Percentiles rank a stretch among this genome's conserved stretches.
These are phyloP conservation scores for Tephrocybe rancida DNA, from an alignment of 768 basidiomycete species.

Conservation along the genomic window DNA sequence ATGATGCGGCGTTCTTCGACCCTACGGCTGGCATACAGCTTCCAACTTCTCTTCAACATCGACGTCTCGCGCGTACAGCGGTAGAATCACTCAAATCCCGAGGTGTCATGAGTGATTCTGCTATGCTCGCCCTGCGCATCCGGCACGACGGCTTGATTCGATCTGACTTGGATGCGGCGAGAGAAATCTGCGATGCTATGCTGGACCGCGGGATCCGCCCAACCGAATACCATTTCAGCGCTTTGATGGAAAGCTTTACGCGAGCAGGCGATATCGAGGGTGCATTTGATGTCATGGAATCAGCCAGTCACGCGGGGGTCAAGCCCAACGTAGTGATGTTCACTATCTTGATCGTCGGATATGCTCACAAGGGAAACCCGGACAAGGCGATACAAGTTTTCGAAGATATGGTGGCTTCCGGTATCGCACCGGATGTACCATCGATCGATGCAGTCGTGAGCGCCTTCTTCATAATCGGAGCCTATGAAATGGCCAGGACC, in stretches of 20 bases:
- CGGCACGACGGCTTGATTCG: conserved; percentile 58
- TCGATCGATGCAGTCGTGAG: conserved; percentile 72
- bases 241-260: conserved; percentile 77
- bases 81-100: conserved; percentile 48
- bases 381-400: conserved; percentile 56
- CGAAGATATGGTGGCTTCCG: conserved; percentile 60
- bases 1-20: conserved; percentile 40
- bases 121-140: conserved; percentile 64
- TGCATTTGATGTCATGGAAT: conserved; percentile 57
- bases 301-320: conserved; percentile 51
- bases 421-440: conserved; percentile 69
- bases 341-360: conserved; percentile 76
- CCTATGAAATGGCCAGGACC: conserved; percentile 49
- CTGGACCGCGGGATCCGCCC: conserved; percentile 71
- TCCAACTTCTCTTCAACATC: conserved; percentile 29
- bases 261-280: conserved; percentile 57
- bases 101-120: conserved; percentile 54
- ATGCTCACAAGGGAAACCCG: conserved; percentile 62
- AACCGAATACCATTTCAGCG: conserved; percentile 70
- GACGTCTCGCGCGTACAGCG: conserved; percentile 39
- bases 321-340: conserved; percentile 68
- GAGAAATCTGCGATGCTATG: conserved; percentile 58
- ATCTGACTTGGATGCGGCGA: conserved; percentile 51
- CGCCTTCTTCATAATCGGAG: conserved; percentile 63
- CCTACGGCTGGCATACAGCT: conserved; percentile 49